Evolutionary conservation across 2,329 filamentous ascomycete species (phyloP).

Genomic region (Lachnellula willkommii): DNA sequence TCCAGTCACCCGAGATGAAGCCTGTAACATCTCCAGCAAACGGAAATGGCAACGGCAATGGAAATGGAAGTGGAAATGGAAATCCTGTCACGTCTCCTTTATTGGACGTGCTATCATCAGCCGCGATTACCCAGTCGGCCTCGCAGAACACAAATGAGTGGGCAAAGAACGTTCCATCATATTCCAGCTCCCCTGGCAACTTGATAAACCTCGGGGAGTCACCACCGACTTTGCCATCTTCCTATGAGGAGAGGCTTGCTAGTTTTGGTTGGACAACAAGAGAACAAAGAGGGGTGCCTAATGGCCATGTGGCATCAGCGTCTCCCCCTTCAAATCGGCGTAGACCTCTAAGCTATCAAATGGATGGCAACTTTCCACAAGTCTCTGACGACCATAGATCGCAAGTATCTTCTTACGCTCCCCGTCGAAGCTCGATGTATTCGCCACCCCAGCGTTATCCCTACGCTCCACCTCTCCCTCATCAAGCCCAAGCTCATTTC

Average conservation of each 20-base stretch:
- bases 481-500: conserved; percentile 72
- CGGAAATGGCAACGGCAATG: conserved; percentile 11
- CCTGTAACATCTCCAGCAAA: conserved; percentile 19
- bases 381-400: conserved; percentile 46
- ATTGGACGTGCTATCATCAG: conserved; percentile 29
- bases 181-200: conserved; percentile 38
- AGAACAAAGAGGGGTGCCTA: conserved; percentile 27
- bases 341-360: conserved; percentile 50
- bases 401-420: conserved; percentile 36
- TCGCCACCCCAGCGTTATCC: conserved; percentile 44
- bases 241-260: conserved; percentile 28
- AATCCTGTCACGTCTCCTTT: conserved; percentile 26
- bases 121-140: conserved; percentile 21
- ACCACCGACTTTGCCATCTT: conserved; percentile 35
- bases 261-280: conserved; percentile 27
- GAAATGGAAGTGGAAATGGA: conserved; percentile 6
- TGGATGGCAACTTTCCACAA: conserved; percentile 24
- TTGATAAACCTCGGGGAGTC: conserved; percentile 41
- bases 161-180: conserved; percentile 39
- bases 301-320: conserved; percentile 24
- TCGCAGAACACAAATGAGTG: conserved; percentile 37
- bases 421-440: conserved; percentile 48
- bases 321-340: conserved; percentile 34
- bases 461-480: conserved; percentile 61
- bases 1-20: conserved; percentile 26